These are phyloP conservation scores for Cryptomeria japonica DNA, from an alignment of 75 land plant species.

Conservation along the genomic window DNA sequence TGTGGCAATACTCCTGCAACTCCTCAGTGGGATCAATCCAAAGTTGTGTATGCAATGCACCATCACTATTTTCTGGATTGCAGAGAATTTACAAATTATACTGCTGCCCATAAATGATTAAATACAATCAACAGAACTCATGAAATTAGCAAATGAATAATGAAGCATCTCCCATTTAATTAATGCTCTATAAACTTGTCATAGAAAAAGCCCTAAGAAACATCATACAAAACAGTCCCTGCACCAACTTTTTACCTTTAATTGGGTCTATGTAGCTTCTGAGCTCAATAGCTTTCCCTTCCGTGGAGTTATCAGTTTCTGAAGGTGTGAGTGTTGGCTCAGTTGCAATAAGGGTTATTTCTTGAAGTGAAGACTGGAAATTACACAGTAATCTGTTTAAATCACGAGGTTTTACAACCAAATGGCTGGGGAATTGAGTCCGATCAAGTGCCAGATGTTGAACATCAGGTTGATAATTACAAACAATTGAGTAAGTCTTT, in stretches of 20 bases:
- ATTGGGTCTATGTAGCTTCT: conserved; percentile 94
- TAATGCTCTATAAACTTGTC: conserved; percentile 2
- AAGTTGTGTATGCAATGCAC: conserved; percentile 84
- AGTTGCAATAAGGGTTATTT: conserved; percentile 95
- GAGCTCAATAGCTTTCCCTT: conserved; percentile 95
- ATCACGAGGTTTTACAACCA: conserved; percentile 91
- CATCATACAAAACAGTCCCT: background rate
- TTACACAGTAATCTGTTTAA: conserved; percentile 76
- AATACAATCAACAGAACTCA: background rate
- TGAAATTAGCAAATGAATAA: conserved; percentile 2
- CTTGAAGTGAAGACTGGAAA: conserved; percentile 93
- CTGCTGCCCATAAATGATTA: background rate
- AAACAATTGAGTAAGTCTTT: conserved; percentile 89
- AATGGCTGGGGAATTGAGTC: conserved; percentile 66
- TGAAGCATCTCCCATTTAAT: background rate
- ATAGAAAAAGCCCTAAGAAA: background rate
- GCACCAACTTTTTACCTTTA: conserved; percentile 58
- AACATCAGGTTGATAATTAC: conserved; percentile 88
- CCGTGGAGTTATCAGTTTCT: conserved; percentile 49
- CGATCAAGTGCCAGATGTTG: conserved; percentile 84
- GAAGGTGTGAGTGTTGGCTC: conserved; percentile 54
- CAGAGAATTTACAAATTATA: conserved; percentile 16
- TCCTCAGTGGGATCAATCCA: conserved; percentile 99
- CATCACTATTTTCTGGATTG: conserved; percentile 65
- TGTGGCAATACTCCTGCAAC: conserved; percentile 80